Percentiles rank a stretch among this genome's conserved stretches.
These are phyloP conservation scores for Sarcomyxa edulis DNA, from an alignment of 768 basidiomycete genomes.

Conservation along the genomic window DNA sequence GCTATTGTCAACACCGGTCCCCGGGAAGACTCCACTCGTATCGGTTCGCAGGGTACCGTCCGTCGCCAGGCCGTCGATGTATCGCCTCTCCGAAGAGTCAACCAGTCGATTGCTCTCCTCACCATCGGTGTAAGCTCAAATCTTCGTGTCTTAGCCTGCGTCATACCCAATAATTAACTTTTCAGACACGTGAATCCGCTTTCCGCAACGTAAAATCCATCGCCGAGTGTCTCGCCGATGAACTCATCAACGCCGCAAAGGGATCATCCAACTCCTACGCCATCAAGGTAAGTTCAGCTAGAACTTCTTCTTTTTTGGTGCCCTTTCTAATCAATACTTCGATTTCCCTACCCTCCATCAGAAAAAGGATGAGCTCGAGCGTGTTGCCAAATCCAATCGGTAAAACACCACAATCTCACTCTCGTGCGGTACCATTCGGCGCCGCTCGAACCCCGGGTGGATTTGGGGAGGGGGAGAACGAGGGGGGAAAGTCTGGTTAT, in stretches of 20 bases:
- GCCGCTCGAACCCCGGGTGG: too few relatives aligned
- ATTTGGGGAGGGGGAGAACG: too few relatives aligned
- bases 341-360: conserved; percentile 26
- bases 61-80: conserved; percentile 99
- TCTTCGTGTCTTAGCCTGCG: neutral
- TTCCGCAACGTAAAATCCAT: conserved; percentile 99
- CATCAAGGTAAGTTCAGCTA: conserved; percentile 73
- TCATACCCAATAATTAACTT: conserved; percentile 3
- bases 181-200: conserved; percentile 95
- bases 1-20: conserved; percentile 99
- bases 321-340: neutral
- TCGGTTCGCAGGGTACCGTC: conserved; percentile 99
- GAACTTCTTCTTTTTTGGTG: neutral
- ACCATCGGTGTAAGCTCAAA: conserved; percentile 89
- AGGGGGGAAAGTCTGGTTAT: too few relatives aligned
- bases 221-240: conserved; percentile 97
- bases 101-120: conserved; percentile 93
- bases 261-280: conserved; percentile 99
- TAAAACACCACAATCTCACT: conserved; percentile 24
- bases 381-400: conserved; percentile 99
- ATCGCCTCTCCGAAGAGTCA: conserved; percentile 95
- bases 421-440: neutral
- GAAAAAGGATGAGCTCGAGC: conserved; percentile 99
- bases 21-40: conserved; percentile 99
- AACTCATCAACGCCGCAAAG: conserved; percentile 99